phyloP scores from a whole-genome alignment of 495 filamentous ascomycete species.

The Letharia columbiana region DNA sequence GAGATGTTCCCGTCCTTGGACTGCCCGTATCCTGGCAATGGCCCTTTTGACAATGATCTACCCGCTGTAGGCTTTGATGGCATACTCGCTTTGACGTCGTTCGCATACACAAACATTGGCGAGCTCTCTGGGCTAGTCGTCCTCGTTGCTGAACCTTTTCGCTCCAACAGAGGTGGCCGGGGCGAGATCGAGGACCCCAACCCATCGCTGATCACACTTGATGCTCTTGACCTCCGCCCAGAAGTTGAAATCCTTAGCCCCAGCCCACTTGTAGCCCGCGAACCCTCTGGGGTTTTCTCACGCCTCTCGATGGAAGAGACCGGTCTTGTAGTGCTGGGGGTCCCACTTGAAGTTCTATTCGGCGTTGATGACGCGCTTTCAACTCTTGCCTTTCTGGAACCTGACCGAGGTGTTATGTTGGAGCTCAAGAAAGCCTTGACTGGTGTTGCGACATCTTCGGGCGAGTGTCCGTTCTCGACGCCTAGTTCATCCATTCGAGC shows the following conservation, averaged over 20 bases:
- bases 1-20: slow-evolving; percentile 34
- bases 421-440: slow-evolving; percentile 48
- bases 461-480: slow-evolving; percentile 23
- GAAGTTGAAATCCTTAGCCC: slow-evolving; percentile 7
- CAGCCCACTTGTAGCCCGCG: slow-evolving; percentile 9
- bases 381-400: slow-evolving; percentile 54
- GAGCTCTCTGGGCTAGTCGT: slow-evolving; percentile 34
- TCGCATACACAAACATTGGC: slow-evolving; percentile 71
- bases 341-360: slow-evolving; percentile 42
- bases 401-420: slow-evolving; percentile 68
- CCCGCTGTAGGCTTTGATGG: slow-evolving; percentile 27
- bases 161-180: slow-evolving; percentile 1
- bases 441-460: slow-evolving; percentile 42
- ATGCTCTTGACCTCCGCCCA: slow-evolving; percentile 8
- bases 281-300: slow-evolving; percentile 20
- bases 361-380: slow-evolving; percentile 57
- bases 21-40: slow-evolving; percentile 49
- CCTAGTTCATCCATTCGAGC: slow-evolving; percentile 31
- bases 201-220: slow-evolving; percentile 19
- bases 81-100: slow-evolving; percentile 48
- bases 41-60: slow-evolving; percentile 29
- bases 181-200: slow-evolving; percentile 11
- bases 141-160: slow-evolving; percentile 7
- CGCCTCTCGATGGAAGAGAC: slow-evolving; percentile 29
- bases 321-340: slow-evolving; percentile 33